A percentile compares a stretch with the other conserved stretches of the same genome.
Conservation (phyloP, 371 early-diverging fungal genomes). For the Mortierella sp. region DNA sequence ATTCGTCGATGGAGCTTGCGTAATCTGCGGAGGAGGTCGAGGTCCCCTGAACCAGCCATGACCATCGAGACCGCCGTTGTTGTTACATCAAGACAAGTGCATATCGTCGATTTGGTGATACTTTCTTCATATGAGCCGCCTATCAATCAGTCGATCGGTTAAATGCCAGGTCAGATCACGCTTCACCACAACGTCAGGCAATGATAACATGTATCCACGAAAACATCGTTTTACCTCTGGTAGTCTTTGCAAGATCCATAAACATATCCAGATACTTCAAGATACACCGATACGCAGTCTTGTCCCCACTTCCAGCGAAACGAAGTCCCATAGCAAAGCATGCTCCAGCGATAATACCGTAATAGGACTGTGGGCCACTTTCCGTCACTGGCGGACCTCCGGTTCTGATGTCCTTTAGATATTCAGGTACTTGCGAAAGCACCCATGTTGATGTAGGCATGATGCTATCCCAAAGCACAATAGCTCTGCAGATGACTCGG, state of each 20-base stretch:
- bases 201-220: background rate
- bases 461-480: conserved; percentile 82
- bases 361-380: conserved; percentile 68
- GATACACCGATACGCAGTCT: conserved; percentile 61
- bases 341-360: conserved; percentile 78
- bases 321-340: conserved; percentile 83
- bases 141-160: conserved; percentile 31
- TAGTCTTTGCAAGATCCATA: conserved; percentile 40
- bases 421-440: conserved; percentile 70
- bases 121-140: conserved; percentile 65
- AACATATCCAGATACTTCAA: conserved; percentile 63
- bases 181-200: too few relatives aligned
- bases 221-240: conserved; percentile 10
- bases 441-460: conserved; percentile 75
- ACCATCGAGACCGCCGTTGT: conserved; percentile 75
- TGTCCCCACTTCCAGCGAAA: conserved; percentile 80
- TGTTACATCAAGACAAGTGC: conserved; percentile 75
- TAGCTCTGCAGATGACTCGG: conserved; percentile 69
- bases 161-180: background rate
- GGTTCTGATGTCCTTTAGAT: conserved; percentile 52
- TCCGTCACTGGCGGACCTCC: conserved; percentile 42
- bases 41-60: conserved; percentile 85
- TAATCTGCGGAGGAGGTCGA: conserved; percentile 65
- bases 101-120: conserved; percentile 62
- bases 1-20: conserved; percentile 63